A percentile compares a stretch with the other conserved stretches of the same genome.
Evolutionary conservation across 2,329 filamentous ascomycete genomes (phyloP).

Genomic region (Setomelanomma holmii): DNA sequence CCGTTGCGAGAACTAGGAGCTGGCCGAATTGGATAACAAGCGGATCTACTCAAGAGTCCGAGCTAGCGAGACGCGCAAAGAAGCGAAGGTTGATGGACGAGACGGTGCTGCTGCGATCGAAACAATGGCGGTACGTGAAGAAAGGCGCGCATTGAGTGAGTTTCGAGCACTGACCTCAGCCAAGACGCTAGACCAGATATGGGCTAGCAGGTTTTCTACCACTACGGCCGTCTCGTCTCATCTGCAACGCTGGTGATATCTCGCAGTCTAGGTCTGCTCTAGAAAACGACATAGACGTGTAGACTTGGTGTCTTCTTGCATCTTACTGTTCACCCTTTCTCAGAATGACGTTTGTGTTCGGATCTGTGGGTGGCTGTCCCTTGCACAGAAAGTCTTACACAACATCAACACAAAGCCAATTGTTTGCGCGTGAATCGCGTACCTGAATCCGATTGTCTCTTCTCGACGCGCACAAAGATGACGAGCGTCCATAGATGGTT

Average conservation of each 20-base stretch:
- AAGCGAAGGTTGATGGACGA: not conserved
- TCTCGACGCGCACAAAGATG: conserved; percentile 26
- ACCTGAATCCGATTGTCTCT: not conserved
- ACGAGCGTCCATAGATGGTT: conserved; percentile 8
- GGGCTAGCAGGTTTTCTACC: not conserved
- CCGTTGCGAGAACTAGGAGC: not conserved
- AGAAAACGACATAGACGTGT: too few species aligned
- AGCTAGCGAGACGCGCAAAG: not conserved
- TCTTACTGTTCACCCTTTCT: too few species aligned
- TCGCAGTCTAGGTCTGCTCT: too few species aligned
- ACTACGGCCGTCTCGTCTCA: not conserved
- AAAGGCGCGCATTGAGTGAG: conserved; percentile 2
- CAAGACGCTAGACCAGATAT: conserved; percentile 1
- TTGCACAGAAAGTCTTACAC: conserved; percentile 11
- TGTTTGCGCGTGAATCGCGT: not conserved
- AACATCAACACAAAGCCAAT: conserved; percentile 9
- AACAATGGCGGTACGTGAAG: conserved; percentile 11
- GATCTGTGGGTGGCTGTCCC: too few species aligned
- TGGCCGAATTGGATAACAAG: too few species aligned
- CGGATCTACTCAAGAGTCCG: not conserved
- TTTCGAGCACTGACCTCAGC: conserved; percentile 3
- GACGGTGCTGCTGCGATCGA: conserved; percentile 12
- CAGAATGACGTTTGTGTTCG: too few species aligned
- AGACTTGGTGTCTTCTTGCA: too few species aligned
- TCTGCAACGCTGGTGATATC: too few species aligned